Percentiles rank a stretch among this genome's conserved stretches.
Conservation (phyloP, 2,329 filamentous ascomycete genomes). For the Alternaria sp. region DNA sequence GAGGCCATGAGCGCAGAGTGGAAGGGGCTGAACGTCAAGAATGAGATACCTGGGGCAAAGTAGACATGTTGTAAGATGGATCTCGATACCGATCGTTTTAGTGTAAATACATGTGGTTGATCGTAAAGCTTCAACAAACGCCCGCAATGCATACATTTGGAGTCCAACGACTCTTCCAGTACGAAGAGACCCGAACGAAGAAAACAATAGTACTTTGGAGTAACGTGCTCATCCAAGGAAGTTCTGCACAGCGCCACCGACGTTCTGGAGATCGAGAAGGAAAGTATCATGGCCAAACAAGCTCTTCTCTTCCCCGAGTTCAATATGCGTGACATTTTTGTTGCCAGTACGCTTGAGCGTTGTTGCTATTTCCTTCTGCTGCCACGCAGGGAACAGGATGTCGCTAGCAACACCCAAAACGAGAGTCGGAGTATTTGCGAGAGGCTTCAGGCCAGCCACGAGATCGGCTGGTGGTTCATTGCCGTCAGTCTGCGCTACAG, state of each 20-base stretch:
- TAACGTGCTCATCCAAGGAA: slow-evolving; percentile 70
- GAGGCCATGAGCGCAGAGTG: slow-evolving; percentile 55
- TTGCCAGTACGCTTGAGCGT: slow-evolving; percentile 82
- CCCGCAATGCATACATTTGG: slow-evolving; percentile 32
- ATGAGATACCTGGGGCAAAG: slow-evolving; percentile 3
- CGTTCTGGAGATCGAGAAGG: slow-evolving; percentile 87
- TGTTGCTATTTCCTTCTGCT: slow-evolving; percentile 92
- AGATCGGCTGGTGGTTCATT: slow-evolving; percentile 78
- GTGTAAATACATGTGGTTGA: neutral
- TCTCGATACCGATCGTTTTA: neutral
- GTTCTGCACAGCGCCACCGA: slow-evolving; percentile 81
- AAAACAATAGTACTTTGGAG: neutral
- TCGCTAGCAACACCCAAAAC: slow-evolving; percentile 96
- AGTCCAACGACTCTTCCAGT: neutral
- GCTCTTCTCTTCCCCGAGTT: slow-evolving; percentile 92
- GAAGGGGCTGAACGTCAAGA: slow-evolving; percentile 53
- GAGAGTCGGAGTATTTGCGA: slow-evolving; percentile 81
- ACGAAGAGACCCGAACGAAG: neutral
- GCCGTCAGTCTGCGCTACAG: slow-evolving; percentile 39
- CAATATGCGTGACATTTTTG: slow-evolving; percentile 81
- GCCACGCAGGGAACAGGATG: slow-evolving; percentile 97
- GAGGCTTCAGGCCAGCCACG: slow-evolving; percentile 73
- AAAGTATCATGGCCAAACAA: slow-evolving; percentile 98
- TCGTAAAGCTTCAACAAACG: slow-evolving; percentile 14
- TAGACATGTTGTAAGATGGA: neutral